Evolutionary conservation across 805 yeast genomes (phyloP), one percentile per base, ranked within the genome.

Genomic region (Candida cerambycidarum): DNA sequence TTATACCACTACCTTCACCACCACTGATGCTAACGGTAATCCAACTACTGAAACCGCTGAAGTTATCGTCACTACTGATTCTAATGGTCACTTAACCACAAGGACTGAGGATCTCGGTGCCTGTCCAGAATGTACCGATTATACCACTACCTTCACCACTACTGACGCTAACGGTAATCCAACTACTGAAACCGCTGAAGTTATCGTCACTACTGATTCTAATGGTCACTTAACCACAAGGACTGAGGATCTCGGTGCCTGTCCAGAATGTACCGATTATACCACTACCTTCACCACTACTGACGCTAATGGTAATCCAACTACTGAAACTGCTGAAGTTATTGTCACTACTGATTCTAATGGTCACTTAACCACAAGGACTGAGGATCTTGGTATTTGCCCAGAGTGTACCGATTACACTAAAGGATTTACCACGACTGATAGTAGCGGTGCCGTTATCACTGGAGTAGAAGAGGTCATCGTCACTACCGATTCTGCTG

Each of bases 121-220:
- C 14, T 44, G 47, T 36, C 39, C 40, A 30, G 45, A 43, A 40
- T 46, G 47, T 42, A 42, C 51, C 18, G 46, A 39, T 5, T 47
- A 44, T 34, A 44, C 46, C 37, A 42, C 49, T 12, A 35, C 50
- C 12, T 38, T 41, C 32, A 41, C 48, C 18, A 41, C 48, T 29
- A 41, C 50, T 17, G 36, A 28, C 3, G 9, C 48, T 6, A 31
- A 41, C 11, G 50, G 51, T 10, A n/a, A 24, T 17, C 16, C 30
- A 4, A 2, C 34, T 16, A 50, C 50, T 14, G 45, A 45, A 18
- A 42, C 53, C 5, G 52, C 46, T 23, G 50, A 35, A 7, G 53
- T 51, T 28, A 32, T 50, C 30, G 51, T 55, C 15, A 54, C 61
- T 5, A 56, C 59, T 14, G 48, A 56, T 31, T 33, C 52, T 5